Evolutionary conservation across 2,329 filamentous ascomycete species (phyloP).

Genomic region (Aspergillus aculeatus): DNA sequence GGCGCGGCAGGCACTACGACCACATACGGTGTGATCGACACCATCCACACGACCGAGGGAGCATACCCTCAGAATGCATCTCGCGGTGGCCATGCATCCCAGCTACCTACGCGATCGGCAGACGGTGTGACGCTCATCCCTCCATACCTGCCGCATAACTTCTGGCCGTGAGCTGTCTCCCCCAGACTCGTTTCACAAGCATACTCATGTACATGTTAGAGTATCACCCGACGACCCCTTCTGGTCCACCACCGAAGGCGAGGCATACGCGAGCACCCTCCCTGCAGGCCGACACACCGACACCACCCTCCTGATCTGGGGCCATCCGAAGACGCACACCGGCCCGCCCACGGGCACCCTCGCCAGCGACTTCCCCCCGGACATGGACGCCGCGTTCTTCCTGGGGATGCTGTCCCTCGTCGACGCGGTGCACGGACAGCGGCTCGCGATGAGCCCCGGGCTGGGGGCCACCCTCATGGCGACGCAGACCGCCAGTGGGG

Average conservation of each 20-base stretch:
- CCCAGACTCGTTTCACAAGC: no score
- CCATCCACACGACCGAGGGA: slow-evolving; percentile 1
- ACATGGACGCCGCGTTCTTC: slow-evolving; percentile 12
- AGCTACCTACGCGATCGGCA: background rate
- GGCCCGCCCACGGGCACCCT: background rate
- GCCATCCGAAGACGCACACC: background rate
- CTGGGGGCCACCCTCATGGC: background rate
- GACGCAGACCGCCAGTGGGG: slow-evolving; percentile 8
- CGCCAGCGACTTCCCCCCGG: slow-evolving; percentile 5
- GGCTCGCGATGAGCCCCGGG: background rate
- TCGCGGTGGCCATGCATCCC: background rate
- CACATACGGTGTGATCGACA: slow-evolving; percentile 8
- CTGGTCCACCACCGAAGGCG: slow-evolving; percentile 7
- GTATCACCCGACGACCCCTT: slow-evolving; percentile 7
- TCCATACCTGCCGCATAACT: slow-evolving; percentile 5
- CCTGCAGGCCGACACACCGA: slow-evolving; percentile 6
- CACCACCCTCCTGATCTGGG: slow-evolving; percentile 5
- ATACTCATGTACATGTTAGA: background rate
- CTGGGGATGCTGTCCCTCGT: slow-evolving; percentile 3
- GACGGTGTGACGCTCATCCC: slow-evolving; percentile 2
- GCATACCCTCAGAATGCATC: background rate
- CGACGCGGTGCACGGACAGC: slow-evolving; percentile 1
- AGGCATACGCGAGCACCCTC: background rate
- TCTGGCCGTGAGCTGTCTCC: slow-evolving; percentile 7
- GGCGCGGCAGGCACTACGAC: slow-evolving; percentile 4